A percentile compares a stretch with the other conserved stretches of the same genome.
Conservation (phyloP, 2,329 filamentous ascomycete species). For the Penicillium italicum region DNA sequence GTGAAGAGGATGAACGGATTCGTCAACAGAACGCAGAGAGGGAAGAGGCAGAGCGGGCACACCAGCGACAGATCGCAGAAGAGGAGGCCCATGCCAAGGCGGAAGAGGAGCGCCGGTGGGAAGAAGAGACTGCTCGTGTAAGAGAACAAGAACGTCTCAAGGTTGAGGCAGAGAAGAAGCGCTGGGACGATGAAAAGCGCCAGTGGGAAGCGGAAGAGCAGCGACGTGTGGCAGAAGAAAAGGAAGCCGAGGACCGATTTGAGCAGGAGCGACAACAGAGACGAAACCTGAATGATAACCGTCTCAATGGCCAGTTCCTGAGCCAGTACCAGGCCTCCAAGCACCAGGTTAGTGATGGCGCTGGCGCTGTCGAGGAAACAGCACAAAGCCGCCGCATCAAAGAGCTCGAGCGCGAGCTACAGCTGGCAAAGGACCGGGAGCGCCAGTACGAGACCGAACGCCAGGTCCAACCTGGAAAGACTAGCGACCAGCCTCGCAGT, state of each 20-base stretch:
- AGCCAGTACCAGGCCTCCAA: constrained; percentile 81
- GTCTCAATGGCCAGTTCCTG: constrained; percentile 76
- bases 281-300: constrained; percentile 59
- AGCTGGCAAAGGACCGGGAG: constrained; percentile 65
- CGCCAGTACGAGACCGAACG: constrained; percentile 60
- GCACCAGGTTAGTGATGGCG: constrained; percentile 52
- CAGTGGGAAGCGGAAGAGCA: constrained; percentile 77
- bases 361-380: constrained; percentile 44
- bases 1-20: constrained; percentile 55
- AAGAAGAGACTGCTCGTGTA: constrained; percentile 43
- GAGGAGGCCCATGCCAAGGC: constrained; percentile 45
- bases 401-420: constrained; percentile 72
- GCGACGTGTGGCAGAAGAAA: constrained; percentile 66
- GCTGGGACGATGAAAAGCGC: constrained; percentile 54
- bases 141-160: constrained; percentile 51
- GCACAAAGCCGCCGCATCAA: constrained; percentile 66
- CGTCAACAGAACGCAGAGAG: constrained; percentile 39
- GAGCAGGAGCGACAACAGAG: constrained; percentile 63
- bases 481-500: constrained; percentile 24
- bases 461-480: constrained; percentile 40
- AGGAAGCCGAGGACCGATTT: constrained; percentile 64
- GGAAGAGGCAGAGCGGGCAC: constrained; percentile 53
- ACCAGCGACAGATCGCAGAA: constrained; percentile 48
- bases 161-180: constrained; percentile 46
- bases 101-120: constrained; percentile 48